Conservation (phyloP, 2,329 filamentous ascomycete species). For the Xylaria sp. region DNA sequence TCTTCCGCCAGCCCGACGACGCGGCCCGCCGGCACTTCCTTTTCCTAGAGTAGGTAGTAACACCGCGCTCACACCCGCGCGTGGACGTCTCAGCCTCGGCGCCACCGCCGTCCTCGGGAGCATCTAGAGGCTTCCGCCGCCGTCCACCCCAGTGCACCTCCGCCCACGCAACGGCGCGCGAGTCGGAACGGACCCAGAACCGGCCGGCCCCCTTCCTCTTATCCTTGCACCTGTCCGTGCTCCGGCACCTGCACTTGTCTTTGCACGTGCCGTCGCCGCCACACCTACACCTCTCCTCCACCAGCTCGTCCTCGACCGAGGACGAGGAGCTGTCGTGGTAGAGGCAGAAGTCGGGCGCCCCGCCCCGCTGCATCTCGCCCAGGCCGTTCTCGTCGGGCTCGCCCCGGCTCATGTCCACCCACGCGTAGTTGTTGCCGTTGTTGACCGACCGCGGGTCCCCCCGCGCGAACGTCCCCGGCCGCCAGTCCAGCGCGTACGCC, state of each 20-base stretch:
- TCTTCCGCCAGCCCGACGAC: too few relatives aligned
- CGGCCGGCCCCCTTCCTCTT: background rate
- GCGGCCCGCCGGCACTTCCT: too few relatives aligned
- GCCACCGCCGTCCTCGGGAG: background rate
- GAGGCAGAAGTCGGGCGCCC: background rate
- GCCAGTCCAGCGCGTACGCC: background rate
- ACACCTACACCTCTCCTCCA: background rate
- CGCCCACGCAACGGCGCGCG: background rate
- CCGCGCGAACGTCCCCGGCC: background rate
- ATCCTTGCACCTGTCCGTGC: too few relatives aligned
- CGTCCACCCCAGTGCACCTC: background rate
- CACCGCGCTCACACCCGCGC: too few relatives aligned
- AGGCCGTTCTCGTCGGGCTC: background rate
- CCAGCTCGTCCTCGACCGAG: background rate
- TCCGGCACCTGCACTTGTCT: too few relatives aligned
- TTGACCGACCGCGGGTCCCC: conserved; percentile 2
- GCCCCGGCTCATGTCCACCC: background rate
- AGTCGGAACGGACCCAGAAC: background rate
- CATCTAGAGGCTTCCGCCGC: background rate
- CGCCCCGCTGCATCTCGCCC: background rate
- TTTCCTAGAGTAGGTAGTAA: too few relatives aligned
- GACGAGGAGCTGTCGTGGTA: background rate
- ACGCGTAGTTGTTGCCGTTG: background rate
- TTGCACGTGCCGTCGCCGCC: too few relatives aligned
- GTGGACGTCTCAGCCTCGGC: too few relatives aligned